These are phyloP conservation scores for Carex scoparia DNA, from an alignment of 176 grass and related monocot species.

Conservation along the genomic window DNA sequence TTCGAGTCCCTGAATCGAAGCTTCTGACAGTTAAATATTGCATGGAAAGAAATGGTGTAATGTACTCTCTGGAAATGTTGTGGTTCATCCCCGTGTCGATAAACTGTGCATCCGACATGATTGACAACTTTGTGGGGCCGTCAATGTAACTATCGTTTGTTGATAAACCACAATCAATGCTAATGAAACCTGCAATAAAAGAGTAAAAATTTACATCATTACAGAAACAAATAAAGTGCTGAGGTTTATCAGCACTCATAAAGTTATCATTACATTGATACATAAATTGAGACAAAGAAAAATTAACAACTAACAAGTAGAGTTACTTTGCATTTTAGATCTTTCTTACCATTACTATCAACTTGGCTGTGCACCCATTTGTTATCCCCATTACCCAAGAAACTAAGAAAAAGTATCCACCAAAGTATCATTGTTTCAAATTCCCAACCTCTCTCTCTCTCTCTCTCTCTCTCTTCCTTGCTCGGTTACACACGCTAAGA, in stretches of 20 bases:
- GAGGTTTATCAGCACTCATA: neutral
- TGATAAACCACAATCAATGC: constrained; percentile 46
- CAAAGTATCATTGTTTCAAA: neutral
- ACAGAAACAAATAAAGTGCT: neutral
- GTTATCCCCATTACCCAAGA: neutral
- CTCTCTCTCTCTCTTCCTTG: neutral
- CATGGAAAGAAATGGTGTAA: neutral
- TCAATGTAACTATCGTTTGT: constrained; percentile 27
- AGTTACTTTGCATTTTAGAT: neutral
- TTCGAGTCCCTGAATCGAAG: constrained; percentile 38
- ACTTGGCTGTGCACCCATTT: constrained; percentile 20
- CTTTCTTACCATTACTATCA: constrained; percentile 19
- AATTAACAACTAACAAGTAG: neutral
- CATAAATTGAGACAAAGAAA: neutral
- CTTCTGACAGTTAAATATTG: constrained; percentile 30
- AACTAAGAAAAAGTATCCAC: constrained; percentile 7
- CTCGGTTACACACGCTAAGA: neutral
- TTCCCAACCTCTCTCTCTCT: neutral
- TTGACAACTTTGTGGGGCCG: constrained; percentile 13
- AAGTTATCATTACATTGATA: neutral
- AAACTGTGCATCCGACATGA: constrained; percentile 29
- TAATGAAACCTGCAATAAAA: constrained; percentile 48
- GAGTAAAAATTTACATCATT: neutral
- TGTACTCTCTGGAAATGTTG: constrained; percentile 31
- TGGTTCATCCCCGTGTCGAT: constrained; percentile 34